Evolutionary conservation across 371 early-diverging fungal species (phyloP).

Genomic region (Zychaea mexicana): DNA sequence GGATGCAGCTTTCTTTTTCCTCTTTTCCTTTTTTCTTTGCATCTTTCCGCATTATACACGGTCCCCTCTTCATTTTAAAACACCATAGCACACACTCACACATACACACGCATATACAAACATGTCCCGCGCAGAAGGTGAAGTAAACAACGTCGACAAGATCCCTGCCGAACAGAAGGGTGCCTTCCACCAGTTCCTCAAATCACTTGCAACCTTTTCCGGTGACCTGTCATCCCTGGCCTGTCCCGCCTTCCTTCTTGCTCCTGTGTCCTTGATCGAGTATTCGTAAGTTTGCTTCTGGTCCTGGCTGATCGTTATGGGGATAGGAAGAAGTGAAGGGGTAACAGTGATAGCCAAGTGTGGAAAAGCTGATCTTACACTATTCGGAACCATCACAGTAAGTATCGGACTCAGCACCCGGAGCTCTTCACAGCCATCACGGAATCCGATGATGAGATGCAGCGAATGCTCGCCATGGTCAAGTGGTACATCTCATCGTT

Average conservation of each 20-base stretch:
- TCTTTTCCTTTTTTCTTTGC: not conserved
- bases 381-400: conserved; percentile 45
- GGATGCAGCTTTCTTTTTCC: conserved; percentile 4
- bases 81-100: not conserved
- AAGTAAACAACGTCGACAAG: conserved; percentile 47
- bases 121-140: conserved; percentile 21
- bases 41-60: not conserved
- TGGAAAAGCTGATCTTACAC: not conserved
- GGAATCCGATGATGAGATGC: conserved; percentile 57
- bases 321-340: not conserved
- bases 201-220: conserved; percentile 72
- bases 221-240: conserved; percentile 78
- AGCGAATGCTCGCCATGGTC: conserved; percentile 69
- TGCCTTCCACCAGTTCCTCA: conserved; percentile 69
- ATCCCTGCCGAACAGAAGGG: conserved; percentile 68
- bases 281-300: conserved; percentile 59
- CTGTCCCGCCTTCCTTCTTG: conserved; percentile 75
- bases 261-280: conserved; percentile 73
- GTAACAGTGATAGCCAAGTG: too few relatives aligned
- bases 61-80: not conserved
- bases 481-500: conserved; percentile 81
- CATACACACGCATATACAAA: too few relatives aligned
- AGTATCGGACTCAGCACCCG: conserved; percentile 77
- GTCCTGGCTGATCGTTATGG: not conserved
- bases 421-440: conserved; percentile 70